A percentile compares a stretch with the other conserved stretches of the same genome.
Conservation (phyloP, 345 rosid genomes). For the Eucalyptus microcorys region DNA sequence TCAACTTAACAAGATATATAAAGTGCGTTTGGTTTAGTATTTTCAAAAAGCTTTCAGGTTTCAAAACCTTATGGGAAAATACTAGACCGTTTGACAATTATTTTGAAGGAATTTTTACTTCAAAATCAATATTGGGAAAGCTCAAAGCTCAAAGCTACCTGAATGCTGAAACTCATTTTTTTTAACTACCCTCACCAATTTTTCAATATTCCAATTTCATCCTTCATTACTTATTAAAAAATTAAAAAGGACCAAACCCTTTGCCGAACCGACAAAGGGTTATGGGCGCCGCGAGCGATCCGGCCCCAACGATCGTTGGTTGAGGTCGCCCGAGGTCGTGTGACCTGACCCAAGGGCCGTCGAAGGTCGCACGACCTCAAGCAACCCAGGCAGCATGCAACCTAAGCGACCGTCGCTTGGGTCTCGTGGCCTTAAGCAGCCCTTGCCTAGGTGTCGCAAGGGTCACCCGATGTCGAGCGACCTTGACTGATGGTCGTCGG, state of each 20-base stretch:
- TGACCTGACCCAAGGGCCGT: rapidly evolving
- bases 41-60: rapidly evolving
- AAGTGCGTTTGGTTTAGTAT: rapidly evolving
- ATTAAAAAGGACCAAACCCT: no score
- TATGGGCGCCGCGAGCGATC: rapidly evolving
- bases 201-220: rapidly evolving
- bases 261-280: rapidly evolving
- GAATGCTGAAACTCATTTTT: no score
- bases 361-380: rapidly evolving
- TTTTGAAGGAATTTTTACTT: no score
- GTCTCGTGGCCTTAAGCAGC: rapidly evolving
- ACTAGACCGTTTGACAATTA: rapidly evolving
- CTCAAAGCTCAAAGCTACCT: rapidly evolving
- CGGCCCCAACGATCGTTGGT: rapidly evolving
- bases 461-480: rapidly evolving
- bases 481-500: rapidly evolving
- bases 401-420: rapidly evolving
- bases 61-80: rapidly evolving
- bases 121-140: rapidly evolving
- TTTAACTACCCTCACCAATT: no score
- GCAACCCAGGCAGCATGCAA: rapidly evolving
- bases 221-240: no score
- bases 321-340: rapidly evolving
- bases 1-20: background rate
- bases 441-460: no score